phyloP scores from a whole-genome alignment of 2,329 filamentous ascomycete genomes.

The Talaromyces sp. region DNA sequence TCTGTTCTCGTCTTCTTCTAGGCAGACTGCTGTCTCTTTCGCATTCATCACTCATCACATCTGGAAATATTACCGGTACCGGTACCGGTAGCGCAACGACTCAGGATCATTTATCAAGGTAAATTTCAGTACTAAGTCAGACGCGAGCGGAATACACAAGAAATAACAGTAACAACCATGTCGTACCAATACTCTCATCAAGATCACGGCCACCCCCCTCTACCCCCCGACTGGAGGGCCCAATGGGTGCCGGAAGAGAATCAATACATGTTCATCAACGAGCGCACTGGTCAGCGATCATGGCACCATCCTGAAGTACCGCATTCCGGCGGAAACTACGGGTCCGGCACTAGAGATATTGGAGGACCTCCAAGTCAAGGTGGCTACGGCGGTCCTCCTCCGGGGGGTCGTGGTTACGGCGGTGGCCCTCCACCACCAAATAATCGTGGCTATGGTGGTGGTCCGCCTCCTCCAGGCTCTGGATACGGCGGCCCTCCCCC shows the following conservation, averaged over 20 bases:
- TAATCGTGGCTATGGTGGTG: not conserved
- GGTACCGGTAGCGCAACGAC: not conserved
- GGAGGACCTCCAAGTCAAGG: constrained; percentile 9
- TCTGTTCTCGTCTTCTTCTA: not conserved
- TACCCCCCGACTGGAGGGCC: constrained; percentile 14
- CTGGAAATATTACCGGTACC: too few relatives aligned
- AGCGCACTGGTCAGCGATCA: constrained; percentile 15
- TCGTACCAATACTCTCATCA: constrained; percentile 17
- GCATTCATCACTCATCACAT: not conserved
- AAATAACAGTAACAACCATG: not conserved
- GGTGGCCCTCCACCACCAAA: constrained; percentile 1
- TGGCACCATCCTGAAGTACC: constrained; percentile 15
- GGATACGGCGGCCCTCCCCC: constrained; percentile 1
- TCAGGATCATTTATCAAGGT: not conserved
- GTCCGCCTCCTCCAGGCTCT: not conserved
- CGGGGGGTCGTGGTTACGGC: constrained; percentile 3
- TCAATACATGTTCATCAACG: constrained; percentile 11
- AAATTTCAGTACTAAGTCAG: too few relatives aligned
- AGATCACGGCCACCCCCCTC: constrained; percentile 16
- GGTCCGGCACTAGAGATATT: not conserved
- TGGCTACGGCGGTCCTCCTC: not conserved
- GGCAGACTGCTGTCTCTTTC: not conserved
- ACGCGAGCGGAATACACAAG: not conserved
- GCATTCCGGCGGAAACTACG: constrained; percentile 2
- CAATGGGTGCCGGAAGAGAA: constrained; percentile 12